phyloP scores from a whole-genome alignment of 2,329 filamentous ascomycete genomes.

The Fusarium buharicum region DNA sequence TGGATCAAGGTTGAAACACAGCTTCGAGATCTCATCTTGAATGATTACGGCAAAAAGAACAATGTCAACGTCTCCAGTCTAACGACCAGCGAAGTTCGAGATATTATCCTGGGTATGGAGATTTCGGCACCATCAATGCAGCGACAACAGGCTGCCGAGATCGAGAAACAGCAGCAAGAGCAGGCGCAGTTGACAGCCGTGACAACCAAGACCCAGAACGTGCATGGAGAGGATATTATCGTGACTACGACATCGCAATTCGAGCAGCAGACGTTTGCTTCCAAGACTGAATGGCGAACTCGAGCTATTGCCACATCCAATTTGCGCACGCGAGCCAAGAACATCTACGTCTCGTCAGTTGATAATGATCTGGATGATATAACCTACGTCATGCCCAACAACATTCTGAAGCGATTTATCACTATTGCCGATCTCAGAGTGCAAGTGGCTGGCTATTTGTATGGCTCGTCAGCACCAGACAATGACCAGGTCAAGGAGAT shows the following conservation, averaged over 20 bases:
- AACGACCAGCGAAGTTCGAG: slow-evolving; percentile 95
- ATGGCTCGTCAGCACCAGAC: slow-evolving; percentile 90
- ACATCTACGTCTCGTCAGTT: slow-evolving; percentile 97
- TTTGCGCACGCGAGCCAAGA: slow-evolving; percentile 91
- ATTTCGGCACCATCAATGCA: slow-evolving; percentile 98
- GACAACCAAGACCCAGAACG: slow-evolving; percentile 97
- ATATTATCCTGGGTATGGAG: slow-evolving; percentile 99
- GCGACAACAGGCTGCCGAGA: slow-evolving; percentile 96
- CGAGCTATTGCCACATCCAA: slow-evolving; percentile 97
- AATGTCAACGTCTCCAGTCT: slow-evolving; percentile 98
- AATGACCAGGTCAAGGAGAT: slow-evolving; percentile 98
- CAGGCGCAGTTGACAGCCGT: slow-evolving; percentile 96
- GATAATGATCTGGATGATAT: slow-evolving; percentile 91
- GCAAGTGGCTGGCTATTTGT: slow-evolving; percentile 95
- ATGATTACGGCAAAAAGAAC: slow-evolving; percentile 99
- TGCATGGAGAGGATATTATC: slow-evolving; percentile 96
- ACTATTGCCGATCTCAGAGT: slow-evolving; percentile 95
- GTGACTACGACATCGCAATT: slow-evolving; percentile 98
- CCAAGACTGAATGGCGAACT: slow-evolving; percentile 98
- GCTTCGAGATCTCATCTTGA: slow-evolving; percentile 92
- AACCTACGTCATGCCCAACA: slow-evolving; percentile 99
- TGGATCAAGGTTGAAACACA: slow-evolving; percentile 99
- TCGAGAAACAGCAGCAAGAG: slow-evolving; percentile 98
- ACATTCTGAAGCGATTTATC: slow-evolving; percentile 97
- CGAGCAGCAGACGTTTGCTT: slow-evolving; percentile 96